Conservation (phyloP, 345 rosid genomes). For the Kernera saxatilis region DNA sequence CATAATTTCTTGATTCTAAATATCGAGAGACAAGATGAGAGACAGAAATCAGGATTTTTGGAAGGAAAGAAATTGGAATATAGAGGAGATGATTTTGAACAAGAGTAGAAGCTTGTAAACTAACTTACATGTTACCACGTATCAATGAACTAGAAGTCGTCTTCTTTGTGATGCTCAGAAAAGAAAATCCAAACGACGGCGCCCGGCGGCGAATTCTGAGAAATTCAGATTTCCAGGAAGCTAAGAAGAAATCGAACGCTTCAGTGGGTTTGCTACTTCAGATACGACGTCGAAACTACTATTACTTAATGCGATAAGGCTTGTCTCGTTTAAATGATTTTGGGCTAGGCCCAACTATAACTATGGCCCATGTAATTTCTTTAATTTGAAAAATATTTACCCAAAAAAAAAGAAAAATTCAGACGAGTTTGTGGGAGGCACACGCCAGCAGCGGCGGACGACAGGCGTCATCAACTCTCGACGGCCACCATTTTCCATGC, state of each 20-base stretch:
- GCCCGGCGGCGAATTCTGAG: background rate
- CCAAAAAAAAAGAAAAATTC: no score
- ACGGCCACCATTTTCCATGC: slow-evolving; percentile 7
- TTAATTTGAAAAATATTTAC: no score
- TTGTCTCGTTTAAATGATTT: no score
- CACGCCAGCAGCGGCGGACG: slow-evolving; percentile 12
- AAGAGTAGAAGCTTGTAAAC: background rate
- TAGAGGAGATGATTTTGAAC: background rate
- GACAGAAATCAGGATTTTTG: background rate
- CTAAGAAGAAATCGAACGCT: background rate
- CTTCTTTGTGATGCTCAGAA: background rate
- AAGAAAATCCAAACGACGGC: background rate
- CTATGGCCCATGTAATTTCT: no score
- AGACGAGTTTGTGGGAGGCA: slow-evolving; percentile 10
- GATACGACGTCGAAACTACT: no score
- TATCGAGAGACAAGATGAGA: background rate
- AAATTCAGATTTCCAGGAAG: background rate
- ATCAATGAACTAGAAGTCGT: background rate
- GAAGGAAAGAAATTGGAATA: background rate
- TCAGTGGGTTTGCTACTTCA: no score
- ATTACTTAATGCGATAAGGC: no score
- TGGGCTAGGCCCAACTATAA: no score
- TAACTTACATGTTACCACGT: background rate
- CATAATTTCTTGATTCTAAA: background rate
- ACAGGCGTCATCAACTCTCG: background rate